Conservation (phyloP, 176 grass and related monocot species). For the Avena insularis region DNA sequence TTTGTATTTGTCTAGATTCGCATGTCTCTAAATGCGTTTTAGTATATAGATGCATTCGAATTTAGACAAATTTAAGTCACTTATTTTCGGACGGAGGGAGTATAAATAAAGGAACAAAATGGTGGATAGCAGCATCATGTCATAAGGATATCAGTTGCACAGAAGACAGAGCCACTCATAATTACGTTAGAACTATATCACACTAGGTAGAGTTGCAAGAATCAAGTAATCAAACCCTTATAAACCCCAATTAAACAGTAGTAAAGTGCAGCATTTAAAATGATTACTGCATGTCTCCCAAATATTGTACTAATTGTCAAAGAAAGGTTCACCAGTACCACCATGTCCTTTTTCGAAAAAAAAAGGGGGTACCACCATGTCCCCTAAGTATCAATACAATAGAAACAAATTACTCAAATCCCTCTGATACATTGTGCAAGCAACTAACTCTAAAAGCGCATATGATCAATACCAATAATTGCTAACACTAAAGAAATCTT, state of each 20-base stretch:
- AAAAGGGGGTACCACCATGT: background rate
- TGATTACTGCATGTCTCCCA: slow-evolving; percentile 11
- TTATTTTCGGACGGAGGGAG: too few species aligned
- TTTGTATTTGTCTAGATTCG: too few species aligned
- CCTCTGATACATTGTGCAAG: background rate
- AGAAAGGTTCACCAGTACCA: background rate
- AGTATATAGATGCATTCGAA: too few species aligned
- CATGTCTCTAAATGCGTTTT: too few species aligned
- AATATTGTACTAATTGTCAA: background rate
- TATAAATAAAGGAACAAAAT: too few species aligned
- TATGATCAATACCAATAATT: background rate
- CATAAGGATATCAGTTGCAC: too few species aligned
- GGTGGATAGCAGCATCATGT: too few species aligned
- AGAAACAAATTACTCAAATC: background rate
- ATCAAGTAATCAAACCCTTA: background rate
- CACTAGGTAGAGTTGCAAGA: too few species aligned
- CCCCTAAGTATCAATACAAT: background rate
- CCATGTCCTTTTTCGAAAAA: background rate
- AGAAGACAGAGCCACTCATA: too few species aligned
- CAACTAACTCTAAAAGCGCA: slow-evolving; percentile 22
- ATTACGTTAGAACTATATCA: too few species aligned
- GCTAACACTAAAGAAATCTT: too few species aligned
- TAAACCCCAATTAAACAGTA: background rate
- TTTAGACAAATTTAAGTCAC: too few species aligned
- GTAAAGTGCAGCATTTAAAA: background rate